phyloP scores from a whole-genome alignment of 257 asterid species.

The Leptodermis oblonga region DNA sequence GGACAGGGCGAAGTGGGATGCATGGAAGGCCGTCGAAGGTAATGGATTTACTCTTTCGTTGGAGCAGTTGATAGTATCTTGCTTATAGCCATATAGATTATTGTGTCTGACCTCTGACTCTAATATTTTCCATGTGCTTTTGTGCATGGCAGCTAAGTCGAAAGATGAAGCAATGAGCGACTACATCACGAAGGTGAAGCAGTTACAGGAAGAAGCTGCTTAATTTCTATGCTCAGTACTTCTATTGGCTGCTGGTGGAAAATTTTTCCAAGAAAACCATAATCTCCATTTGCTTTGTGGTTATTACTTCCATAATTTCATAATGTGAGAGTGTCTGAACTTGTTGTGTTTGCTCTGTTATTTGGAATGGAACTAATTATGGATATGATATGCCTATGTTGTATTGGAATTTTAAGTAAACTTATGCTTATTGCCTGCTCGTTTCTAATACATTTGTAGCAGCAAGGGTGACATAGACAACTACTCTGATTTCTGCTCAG shows the following conservation, averaged over 20 bases:
- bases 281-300: not conserved
- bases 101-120: not conserved
- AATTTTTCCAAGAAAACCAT: not conserved
- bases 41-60: conserved; percentile 7
- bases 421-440: too few species aligned
- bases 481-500: not conserved
- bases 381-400: not conserved
- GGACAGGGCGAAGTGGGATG: conserved; percentile 98
- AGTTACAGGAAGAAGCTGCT: conserved; percentile 62
- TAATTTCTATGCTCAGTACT: conserved; percentile 10
- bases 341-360: not conserved
- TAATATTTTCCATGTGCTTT: not conserved
- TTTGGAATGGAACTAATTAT: not conserved
- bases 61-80: too few species aligned
- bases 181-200: conserved; percentile 91
- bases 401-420: not conserved
- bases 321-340: not conserved
- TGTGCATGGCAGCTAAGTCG: conserved; percentile 57
- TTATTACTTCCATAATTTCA: not conserved
- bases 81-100: not conserved
- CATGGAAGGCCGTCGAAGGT: conserved; percentile 98
- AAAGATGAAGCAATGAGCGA: conserved; percentile 76
- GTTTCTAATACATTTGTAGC: too few species aligned
- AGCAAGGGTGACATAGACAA: too few species aligned
- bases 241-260: conserved; percentile 3